Evolutionary conservation across 345 rosid species (phyloP).

Genomic region (Lepidium africanum): DNA sequence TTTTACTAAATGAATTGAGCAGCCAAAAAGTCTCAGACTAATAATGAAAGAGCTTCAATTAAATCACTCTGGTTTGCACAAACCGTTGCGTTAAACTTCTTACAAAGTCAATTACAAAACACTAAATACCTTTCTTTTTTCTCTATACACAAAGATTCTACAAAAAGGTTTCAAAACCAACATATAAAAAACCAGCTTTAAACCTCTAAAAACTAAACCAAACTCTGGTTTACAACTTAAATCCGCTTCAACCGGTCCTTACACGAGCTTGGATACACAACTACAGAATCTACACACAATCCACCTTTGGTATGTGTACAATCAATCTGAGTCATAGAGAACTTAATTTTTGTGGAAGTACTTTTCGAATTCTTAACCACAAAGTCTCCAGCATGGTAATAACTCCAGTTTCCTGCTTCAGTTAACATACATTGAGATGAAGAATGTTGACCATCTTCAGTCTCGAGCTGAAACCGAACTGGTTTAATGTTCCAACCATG

Average conservation of each 20-base stretch:
- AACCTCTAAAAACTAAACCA: slow-evolving; percentile 26
- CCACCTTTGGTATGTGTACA: slow-evolving; percentile 99
- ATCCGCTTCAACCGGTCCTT: slow-evolving; percentile 53
- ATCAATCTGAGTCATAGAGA: slow-evolving; percentile 92
- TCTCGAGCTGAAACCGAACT: slow-evolving; percentile 75
- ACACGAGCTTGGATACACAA: slow-evolving; percentile 58
- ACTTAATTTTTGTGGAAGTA: slow-evolving; percentile 43
- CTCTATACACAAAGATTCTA: slow-evolving; percentile 10
- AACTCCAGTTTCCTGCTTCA: slow-evolving; percentile 66
- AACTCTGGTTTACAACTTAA: slow-evolving; percentile 26
- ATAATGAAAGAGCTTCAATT: too few species aligned
- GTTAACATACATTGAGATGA: slow-evolving; percentile 60
- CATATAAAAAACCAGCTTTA: slow-evolving; percentile 7
- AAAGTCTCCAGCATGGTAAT: slow-evolving; percentile 83
- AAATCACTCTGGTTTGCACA: neutral
- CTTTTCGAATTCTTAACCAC: slow-evolving; percentile 35
- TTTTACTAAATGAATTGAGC: too few species aligned
- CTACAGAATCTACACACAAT: slow-evolving; percentile 70
- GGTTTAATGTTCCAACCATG: slow-evolving; percentile 97
- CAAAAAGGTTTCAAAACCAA: slow-evolving; percentile 3
- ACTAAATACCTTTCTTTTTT: neutral
- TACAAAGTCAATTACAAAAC: neutral
- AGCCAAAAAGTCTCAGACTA: too few species aligned
- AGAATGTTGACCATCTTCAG: slow-evolving; percentile 75
- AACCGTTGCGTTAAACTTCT: neutral